phyloP scores from a whole-genome alignment of 495 filamentous ascomycete genomes.

The Penicillium paxilli region DNA sequence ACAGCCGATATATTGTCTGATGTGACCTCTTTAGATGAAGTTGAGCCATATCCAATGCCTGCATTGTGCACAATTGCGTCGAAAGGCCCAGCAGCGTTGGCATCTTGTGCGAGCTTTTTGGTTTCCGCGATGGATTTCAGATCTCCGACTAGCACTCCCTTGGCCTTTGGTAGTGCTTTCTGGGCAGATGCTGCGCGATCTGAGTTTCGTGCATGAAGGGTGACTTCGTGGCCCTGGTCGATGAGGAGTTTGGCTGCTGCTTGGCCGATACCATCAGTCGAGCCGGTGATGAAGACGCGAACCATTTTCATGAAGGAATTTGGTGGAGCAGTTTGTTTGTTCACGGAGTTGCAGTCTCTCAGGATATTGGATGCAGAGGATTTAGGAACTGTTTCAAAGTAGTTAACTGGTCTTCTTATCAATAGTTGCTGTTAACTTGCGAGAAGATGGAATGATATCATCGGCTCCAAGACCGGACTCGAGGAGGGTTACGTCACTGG shows the following conservation, averaged over 20 bases:
- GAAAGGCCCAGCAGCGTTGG: constrained; percentile 48
- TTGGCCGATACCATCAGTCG: constrained; percentile 47
- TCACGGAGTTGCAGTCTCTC: too few relatives aligned
- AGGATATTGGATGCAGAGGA: too few relatives aligned
- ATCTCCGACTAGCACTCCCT: constrained; percentile 51
- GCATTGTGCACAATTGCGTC: constrained; percentile 62
- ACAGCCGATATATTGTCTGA: constrained; percentile 50
- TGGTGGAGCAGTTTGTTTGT: too few relatives aligned
- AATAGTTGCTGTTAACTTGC: too few relatives aligned
- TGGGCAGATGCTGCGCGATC: constrained; percentile 46
- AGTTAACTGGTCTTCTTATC: too few relatives aligned
- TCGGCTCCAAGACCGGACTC: not conserved
- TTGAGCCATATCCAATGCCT: constrained; percentile 42
- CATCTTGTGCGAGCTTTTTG: constrained; percentile 51
- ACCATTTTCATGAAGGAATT: constrained; percentile 36
- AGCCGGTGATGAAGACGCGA: constrained; percentile 60
- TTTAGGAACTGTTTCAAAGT: too few relatives aligned
- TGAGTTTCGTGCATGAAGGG: constrained; percentile 56
- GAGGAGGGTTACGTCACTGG: not conserved
- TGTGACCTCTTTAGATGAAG: constrained; percentile 31
- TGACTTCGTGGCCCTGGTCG: constrained; percentile 53
- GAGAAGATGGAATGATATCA: not conserved
- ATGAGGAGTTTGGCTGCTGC: constrained; percentile 50
- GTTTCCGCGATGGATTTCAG: constrained; percentile 51
- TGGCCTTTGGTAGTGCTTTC: constrained; percentile 46